Base-by-base conservation (phyloP, 768 basidiomycete genomes). In the Tulasnella sp. region DNA sequence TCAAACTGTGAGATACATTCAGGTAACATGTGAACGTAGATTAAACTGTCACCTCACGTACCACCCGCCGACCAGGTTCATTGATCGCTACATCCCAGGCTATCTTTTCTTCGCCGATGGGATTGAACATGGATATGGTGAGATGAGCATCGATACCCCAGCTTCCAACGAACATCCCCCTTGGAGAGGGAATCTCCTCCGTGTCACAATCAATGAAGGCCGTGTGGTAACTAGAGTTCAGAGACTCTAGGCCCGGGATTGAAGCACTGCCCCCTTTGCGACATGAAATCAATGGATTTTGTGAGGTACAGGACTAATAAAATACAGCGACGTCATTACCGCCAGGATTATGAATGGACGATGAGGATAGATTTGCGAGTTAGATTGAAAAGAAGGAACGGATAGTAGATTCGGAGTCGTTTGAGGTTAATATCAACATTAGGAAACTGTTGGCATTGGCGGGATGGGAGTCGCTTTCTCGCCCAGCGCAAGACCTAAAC, bases 31-130 rank as follows among this genome's bases (percentile, higher is more conserved):
- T 53, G 8, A 4, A 55, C 21, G 31, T 15, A 31, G 12, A 34
- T 45, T 34, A 15, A 22, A 10, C 27, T 17, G 48, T 12, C 45
- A n/a, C 53, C 21, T 27, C 41, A 48, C 62, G 41, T 22, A 51
- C 60, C 49, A 52, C 21, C 54, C 4, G 21, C 27, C 43, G 24
- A 34, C 19, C 66, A 90, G 87, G 34, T 94, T 94, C 67, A 82
- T 93, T 4, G 87, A 92, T 69, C 82, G 93, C 3, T 96, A 96
- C 70, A 92, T 97, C 64, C 92, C 92, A 1, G 89, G 87, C 2
- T 97, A 96, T 67, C 82, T 94, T 61, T 85, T 93, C 68, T 97
- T 87, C 66, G 81, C 78, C 2, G 79, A 80, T 21, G 80, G 83
- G 10, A 72, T 86, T 9, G 54, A 49, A 52, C 60, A 53, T 8